A percentile compares a stretch with the other conserved stretches of the same genome.
Evolutionary conservation across 2,329 filamentous ascomycete genomes (phyloP).

Genomic region (Trichoderma afroharzianum): DNA sequence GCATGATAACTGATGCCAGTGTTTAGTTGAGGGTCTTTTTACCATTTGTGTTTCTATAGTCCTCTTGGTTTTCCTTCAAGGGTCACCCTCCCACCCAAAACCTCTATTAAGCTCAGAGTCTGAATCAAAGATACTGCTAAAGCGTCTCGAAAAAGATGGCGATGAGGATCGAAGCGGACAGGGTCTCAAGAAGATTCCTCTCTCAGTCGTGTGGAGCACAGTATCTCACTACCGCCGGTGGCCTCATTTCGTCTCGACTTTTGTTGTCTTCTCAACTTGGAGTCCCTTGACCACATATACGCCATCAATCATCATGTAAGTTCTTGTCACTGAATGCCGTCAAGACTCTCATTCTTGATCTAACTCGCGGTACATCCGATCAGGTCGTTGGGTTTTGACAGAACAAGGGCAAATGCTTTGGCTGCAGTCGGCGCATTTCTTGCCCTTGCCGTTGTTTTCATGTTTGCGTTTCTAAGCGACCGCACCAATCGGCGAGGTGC

Average conservation of each 20-base stretch:
- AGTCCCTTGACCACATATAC: conserved; percentile 50
- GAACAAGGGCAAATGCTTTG: conserved; percentile 45
- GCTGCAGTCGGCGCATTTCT: conserved; percentile 41
- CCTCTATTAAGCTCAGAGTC: conserved; percentile 31
- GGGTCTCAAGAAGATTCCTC: conserved; percentile 34
- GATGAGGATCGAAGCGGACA: neutral
- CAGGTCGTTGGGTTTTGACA: conserved; percentile 43
- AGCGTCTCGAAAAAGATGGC: neutral
- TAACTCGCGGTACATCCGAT: neutral
- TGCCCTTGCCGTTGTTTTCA: conserved; percentile 44
- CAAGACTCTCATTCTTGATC: neutral
- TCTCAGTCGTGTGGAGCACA: conserved; percentile 40
- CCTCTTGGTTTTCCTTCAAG: conserved; percentile 41
- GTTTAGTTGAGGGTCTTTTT: conserved; percentile 41
- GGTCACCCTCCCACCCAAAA: conserved; percentile 38
- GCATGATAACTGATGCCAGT: conserved; percentile 22
- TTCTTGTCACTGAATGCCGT: neutral
- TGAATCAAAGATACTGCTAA: neutral
- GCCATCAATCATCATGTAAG: conserved; percentile 41
- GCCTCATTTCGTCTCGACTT: conserved; percentile 48
- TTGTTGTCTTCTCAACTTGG: conserved; percentile 51
- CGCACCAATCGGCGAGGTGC: conserved; percentile 41
- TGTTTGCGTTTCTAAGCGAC: conserved; percentile 48
- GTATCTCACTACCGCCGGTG: conserved; percentile 43
- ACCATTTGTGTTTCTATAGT: conserved; percentile 39